Percentiles rank a stretch among this genome's conserved stretches.
These are phyloP conservation scores for Pseudoperonospora humuli DNA, from an alignment of 352 stramenopile species.

Conservation along the genomic window DNA sequence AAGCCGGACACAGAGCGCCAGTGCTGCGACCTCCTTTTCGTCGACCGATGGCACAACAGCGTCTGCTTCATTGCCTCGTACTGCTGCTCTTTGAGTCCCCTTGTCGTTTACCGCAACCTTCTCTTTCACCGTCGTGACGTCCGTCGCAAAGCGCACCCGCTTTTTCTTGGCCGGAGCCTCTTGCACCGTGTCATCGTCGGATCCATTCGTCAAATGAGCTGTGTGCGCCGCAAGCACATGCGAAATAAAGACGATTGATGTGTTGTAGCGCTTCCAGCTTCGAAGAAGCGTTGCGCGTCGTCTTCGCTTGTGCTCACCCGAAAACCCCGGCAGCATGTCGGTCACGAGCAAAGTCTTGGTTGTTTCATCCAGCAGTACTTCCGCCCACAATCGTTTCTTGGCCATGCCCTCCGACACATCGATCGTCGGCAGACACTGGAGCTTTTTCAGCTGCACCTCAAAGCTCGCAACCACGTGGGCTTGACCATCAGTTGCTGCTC, in stretches of 20 bases:
- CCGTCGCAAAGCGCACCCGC: slow-evolving; percentile 48
- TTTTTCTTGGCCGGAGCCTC: slow-evolving; percentile 39
- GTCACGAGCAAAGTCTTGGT: slow-evolving; percentile 77
- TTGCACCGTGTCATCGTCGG: slow-evolving; percentile 11
- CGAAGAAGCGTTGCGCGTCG: slow-evolving; percentile 57
- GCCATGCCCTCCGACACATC: slow-evolving; percentile 56
- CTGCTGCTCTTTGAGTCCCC: background rate
- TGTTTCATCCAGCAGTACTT: slow-evolving; percentile 70
- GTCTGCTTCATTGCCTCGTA: slow-evolving; percentile 2
- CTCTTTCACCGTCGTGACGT: slow-evolving; percentile 16
- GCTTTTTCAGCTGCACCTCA: slow-evolving; percentile 73
- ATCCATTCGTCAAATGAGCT: slow-evolving; percentile 8
- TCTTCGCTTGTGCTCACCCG: slow-evolving; percentile 57
- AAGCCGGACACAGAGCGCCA: slow-evolving; percentile 38
- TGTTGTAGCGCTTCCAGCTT: slow-evolving; percentile 76
- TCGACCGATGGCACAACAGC: background rate
- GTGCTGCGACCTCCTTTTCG: slow-evolving; percentile 20
- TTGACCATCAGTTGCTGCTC: slow-evolving; percentile 18
- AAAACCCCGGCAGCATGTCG: slow-evolving; percentile 69
- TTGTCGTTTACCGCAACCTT: slow-evolving; percentile 2
- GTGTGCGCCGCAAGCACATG: slow-evolving; percentile 30
- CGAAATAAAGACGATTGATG: slow-evolving; percentile 58
- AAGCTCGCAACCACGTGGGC: slow-evolving; percentile 56
- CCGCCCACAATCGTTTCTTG: slow-evolving; percentile 63
- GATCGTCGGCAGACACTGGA: slow-evolving; percentile 71